Evolutionary conservation across 495 filamentous ascomycete species (phyloP).

Genomic region (Penicillium pancosmium): DNA sequence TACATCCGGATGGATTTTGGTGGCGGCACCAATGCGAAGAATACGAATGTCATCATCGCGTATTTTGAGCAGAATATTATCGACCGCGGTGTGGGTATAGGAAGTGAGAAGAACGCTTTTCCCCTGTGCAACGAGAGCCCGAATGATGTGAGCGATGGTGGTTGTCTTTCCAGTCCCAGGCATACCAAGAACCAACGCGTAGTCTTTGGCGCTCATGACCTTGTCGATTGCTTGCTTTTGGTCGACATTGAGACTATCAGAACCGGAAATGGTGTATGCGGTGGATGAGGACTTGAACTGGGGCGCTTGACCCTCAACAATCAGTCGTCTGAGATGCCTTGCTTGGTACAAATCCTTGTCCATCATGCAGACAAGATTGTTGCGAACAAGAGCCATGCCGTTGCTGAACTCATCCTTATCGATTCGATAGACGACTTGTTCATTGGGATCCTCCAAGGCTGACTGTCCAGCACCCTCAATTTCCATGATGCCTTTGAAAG

Average conservation of each 20-base stretch:
- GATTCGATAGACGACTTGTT: slow-evolving; percentile 74
- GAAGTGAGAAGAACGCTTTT: slow-evolving; percentile 93
- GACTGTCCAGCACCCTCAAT: slow-evolving; percentile 56
- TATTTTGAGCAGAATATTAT: slow-evolving; percentile 95
- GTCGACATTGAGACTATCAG: slow-evolving; percentile 73
- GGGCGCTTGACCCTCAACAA: slow-evolving; percentile 73
- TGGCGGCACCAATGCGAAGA: slow-evolving; percentile 76
- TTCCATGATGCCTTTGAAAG: slow-evolving; percentile 91
- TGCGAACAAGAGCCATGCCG: slow-evolving; percentile 91
- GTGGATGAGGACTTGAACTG: slow-evolving; percentile 68
- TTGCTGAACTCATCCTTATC: slow-evolving; percentile 99
- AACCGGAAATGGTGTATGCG: slow-evolving; percentile 55
- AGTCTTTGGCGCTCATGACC: slow-evolving; percentile 92
- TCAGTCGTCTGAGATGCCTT: slow-evolving; percentile 71
- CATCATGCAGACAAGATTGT: slow-evolving; percentile 92
- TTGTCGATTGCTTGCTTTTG: slow-evolving; percentile 86
- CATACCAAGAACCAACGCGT: slow-evolving; percentile 95
- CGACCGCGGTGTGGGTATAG: slow-evolving; percentile 95
- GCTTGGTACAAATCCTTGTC: slow-evolving; percentile 73
- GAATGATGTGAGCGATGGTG: slow-evolving; percentile 96
- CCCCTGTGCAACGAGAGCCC: slow-evolving; percentile 82
- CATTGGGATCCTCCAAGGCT: slow-evolving; percentile 50
- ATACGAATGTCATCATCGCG: slow-evolving; percentile 76
- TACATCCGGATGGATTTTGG: slow-evolving; percentile 87
- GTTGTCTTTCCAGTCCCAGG: slow-evolving; percentile 98